Evolutionary conservation across 768 basidiomycete species (phyloP).

Genomic region (Amanita polypyramis): DNA sequence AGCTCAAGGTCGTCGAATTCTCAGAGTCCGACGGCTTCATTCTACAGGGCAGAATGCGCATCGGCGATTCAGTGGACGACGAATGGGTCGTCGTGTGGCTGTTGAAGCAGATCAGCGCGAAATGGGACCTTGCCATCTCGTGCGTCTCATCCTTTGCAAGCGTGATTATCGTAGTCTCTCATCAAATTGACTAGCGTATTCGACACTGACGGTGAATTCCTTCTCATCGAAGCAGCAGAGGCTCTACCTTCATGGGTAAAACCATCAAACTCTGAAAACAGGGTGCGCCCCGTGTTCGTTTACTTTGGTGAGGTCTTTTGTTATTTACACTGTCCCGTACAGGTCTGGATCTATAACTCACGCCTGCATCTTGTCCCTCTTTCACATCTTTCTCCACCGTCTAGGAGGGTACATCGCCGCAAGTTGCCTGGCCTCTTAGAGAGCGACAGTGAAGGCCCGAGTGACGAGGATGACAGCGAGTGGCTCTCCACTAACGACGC

Average conservation of each 20-base stretch:
- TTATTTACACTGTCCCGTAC: slow-evolving; percentile 19
- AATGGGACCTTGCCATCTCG: slow-evolving; percentile 79
- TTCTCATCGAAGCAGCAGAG: slow-evolving; percentile 94
- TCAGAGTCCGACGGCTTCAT: slow-evolving; percentile 37
- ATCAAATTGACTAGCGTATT: slow-evolving; percentile 35
- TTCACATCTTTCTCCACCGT: slow-evolving; percentile 56
- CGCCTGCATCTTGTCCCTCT: slow-evolving; percentile 84
- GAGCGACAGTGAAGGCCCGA: slow-evolving; percentile 41
- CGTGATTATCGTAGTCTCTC: slow-evolving; percentile 2
- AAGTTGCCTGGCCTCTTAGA: slow-evolving; percentile 28
- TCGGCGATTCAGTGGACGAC: slow-evolving; percentile 96
- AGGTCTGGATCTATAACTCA: slow-evolving; percentile 88
- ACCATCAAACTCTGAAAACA: slow-evolving; percentile 84
- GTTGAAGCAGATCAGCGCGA: slow-evolving; percentile 60
- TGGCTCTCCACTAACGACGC: slow-evolving; percentile 57
- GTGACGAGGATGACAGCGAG: slow-evolving; percentile 27
- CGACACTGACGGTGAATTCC: slow-evolving; percentile 93
- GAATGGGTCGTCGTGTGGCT: slow-evolving; percentile 97
- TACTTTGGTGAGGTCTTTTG: slow-evolving; percentile 20
- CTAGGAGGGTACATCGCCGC: slow-evolving; percentile 40
- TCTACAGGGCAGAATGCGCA: slow-evolving; percentile 77
- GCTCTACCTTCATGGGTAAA: slow-evolving; percentile 83
- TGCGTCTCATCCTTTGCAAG: slow-evolving; percentile 22
- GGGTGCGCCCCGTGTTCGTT: slow-evolving; percentile 49
- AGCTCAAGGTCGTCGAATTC: slow-evolving; percentile 53